Base-by-base conservation (phyloP, 805 yeast species). In the Wickerhamiella dianesei region DNA sequence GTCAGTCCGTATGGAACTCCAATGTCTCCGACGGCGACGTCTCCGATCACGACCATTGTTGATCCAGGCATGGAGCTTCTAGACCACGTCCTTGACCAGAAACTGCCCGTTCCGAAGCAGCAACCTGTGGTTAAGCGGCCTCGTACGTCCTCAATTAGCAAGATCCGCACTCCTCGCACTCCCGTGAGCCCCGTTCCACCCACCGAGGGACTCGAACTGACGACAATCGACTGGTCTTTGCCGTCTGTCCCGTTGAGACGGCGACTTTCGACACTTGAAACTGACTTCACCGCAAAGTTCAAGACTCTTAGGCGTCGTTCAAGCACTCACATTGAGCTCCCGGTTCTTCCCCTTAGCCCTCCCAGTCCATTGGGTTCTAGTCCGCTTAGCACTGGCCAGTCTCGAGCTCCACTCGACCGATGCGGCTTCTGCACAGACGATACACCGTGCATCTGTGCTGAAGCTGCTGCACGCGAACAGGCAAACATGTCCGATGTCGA, bases 391-490 rank as follows among this genome's bases (percentile, higher is more conserved):
- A 41, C 40, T 35, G 42, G 44, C 40, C 22, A 40, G 44, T 47
- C 52, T 22, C 50, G 48, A n/a, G 47, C 49, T 41, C 54, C 21
- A 21, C 52, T 71, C 50, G 94, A 83, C 53, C 77, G 82, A 49
- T 89, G 97, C 64, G 97, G 97, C 0, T 88, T 89, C 63, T 89
- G 97, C 59, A 77, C 94, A 0, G 95, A 84, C 54, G 92, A 79
- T 54, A 79, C 94, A 0, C 88, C 95, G 2, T 89, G 97, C 64
- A 82, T 89, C 2, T 89, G 96, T 61, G 76, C 89, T 21, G 96
- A 86, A 55, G 82, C 77, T 16, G 75, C 73, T 8, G 64, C 64
- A 1, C 56, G 59, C 17, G 71, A 65, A 44, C 65, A 67, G 35
- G 65, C 64, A n/a, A 64, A 63, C 14, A 59, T 57, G 44, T 50